A percentile compares a stretch with the other conserved stretches of the same genome.
Evolutionary conservation across 164 flowering plant genomes (phyloP).

Genomic region (Dillenia turbinata): DNA sequence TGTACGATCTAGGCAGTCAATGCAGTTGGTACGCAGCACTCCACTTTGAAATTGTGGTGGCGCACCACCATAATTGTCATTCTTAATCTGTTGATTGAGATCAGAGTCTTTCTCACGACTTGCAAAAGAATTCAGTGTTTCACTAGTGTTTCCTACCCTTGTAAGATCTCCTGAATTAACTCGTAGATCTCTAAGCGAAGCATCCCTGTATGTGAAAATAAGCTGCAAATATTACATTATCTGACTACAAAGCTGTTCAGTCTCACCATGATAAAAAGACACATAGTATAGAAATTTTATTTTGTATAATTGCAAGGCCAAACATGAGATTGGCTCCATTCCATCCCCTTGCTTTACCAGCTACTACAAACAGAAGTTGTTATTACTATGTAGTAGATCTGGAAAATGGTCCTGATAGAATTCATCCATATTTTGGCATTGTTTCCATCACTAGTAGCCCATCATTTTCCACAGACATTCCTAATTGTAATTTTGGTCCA

Average conservation of each 20-base stretch:
- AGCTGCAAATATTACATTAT: background rate
- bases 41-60: slow-evolving; percentile 81
- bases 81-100: slow-evolving; percentile 27
- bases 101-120: slow-evolving; percentile 55
- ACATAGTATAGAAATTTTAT: too few relatives aligned
- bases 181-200: slow-evolving; percentile 67
- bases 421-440: too few relatives aligned
- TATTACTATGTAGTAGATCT: too few relatives aligned
- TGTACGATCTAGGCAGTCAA: slow-evolving; percentile 97
- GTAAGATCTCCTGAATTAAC: slow-evolving; percentile 56
- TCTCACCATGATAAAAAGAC: too few relatives aligned
- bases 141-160: slow-evolving; percentile 48
- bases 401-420: too few relatives aligned
- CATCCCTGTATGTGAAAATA: slow-evolving; percentile 45
- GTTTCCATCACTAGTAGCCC: too few relatives aligned
- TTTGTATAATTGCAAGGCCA: too few relatives aligned
- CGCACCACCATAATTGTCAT: slow-evolving; percentile 28
- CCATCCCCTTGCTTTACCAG: too few relatives aligned
- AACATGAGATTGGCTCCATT: too few relatives aligned
- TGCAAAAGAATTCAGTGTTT: slow-evolving; percentile 32
- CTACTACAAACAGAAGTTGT: too few relatives aligned
- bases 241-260: background rate
- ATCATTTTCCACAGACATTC: too few relatives aligned
- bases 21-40: slow-evolving; percentile 92
- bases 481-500: too few relatives aligned